Base-by-base conservation (phyloP, 2,329 filamentous ascomycete species). In the Phyllosticta ampelicida region DNA sequence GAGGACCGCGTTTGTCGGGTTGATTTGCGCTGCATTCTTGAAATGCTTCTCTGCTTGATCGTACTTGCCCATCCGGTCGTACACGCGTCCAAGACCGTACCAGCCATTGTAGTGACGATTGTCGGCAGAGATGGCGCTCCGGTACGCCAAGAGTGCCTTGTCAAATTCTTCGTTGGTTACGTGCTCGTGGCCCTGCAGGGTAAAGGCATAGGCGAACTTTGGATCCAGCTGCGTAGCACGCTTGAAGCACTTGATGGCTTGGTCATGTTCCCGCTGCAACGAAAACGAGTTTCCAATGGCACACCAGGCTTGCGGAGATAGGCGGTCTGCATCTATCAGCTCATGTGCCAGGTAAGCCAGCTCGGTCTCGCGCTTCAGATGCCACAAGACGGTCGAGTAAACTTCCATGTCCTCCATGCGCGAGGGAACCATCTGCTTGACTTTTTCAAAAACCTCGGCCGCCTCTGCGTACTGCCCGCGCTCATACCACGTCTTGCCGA, bases 341-440 rank as follows among this genome's bases (percentile, higher is more conserved):
- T 95, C 89, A 67, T 97, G 92, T 0, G 92, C 90, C 26, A 99
- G 79, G 72, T 94, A 95, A 0, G 92, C 91, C 20, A 99, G 79
- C 61, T 96, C 89, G 0, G 90, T 88, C 68, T 96, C 92, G 62
- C 88, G 86, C 72, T 95, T 96, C 62, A 96, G 76, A 71, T 96
- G 91, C 94, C 95, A 99, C n/a, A 99, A 80, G n/a, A 95, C 86
- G 0, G 94, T 99, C 13, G 92, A 97, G 73, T 96, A 99, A 36
- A 97, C 86, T 69, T 99, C 94, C 91, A 97, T 96, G 67, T 96
- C 91, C 68, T 95, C 87, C 51, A 95, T 79, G 3, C 89, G 84
- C 1, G 89, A 88, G 0, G 92, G 92, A 11, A 89, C 86, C 64
- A 94, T 79, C 29, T 86, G 82, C 54, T 90, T 85, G 63, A 99